Evolutionary conservation across 2,329 filamentous ascomycete genomes (phyloP), one percentile per base, ranked within the genome.

Genomic region (Teratosphaeria pseudoeucalypti): DNA sequence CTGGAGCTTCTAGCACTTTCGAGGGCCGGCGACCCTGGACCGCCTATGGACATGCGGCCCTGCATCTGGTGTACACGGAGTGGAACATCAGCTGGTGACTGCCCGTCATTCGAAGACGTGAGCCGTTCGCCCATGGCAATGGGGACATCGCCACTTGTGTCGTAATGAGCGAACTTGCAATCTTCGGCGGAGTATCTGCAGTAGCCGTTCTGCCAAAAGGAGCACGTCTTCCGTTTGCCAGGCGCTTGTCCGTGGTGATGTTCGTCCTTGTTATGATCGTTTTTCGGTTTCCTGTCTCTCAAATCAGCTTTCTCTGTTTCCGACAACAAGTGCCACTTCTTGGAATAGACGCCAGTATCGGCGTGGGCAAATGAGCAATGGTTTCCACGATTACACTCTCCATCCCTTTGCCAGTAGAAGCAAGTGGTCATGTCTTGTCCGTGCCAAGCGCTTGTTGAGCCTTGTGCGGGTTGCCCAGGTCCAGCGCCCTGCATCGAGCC

Each of bases 131-230:
- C 16, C 10, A 16, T 39, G 37, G 37, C 37, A 39, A 16, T 39
- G 16, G 37, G 16, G 37, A 39, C 37, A 12, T 39, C 4, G 1
- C 60, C 11, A 6, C 64, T 63, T 14, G 63, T 67, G 43, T 67
- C 47, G 27, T 52, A 53, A 53, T 71, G 68, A 23, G 68, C 65
- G 49, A 61, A 71, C 11, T 54, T 57, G 52, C 68, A 71, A 4
- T 49, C 54, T 32, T 58, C 52, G 6, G 62, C 64, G 11, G 58
- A 27, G 10, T 54, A 63, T 9, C 37, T 59, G 60, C 66, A 67
- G 16, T 26, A 7, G 10, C 58, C 64, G 6, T 49, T 19, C 16
- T 49, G 43, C 43, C 63, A 67, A 12, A 54, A 60, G 39, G 52
- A 56, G 52, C 65, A 67, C 3, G 60, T 63, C 29, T 7, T 32